Evolutionary conservation across 192 early-diverging fungal genomes (phyloP), one percentile per base, ranked within the genome.

Genomic region (Podila horticola): DNA sequence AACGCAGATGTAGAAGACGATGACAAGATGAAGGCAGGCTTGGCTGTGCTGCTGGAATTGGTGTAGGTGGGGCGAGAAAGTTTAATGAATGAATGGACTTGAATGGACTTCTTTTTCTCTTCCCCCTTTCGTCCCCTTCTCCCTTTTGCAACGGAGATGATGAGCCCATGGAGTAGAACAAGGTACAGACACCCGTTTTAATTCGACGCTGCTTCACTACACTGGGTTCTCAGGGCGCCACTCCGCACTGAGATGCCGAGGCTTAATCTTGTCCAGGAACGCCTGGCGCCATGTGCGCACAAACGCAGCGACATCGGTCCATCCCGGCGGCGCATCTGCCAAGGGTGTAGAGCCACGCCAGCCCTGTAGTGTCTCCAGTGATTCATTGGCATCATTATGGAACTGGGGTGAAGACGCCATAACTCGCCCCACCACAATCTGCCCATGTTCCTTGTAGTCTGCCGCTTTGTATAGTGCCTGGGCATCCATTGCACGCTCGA

Each of bases 181-280:
- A 38, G 36, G 10, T 7, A 10, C 36, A 38, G 36, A 38, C 8
- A 8, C 8, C 36, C 36, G 10, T 45, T 45, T 45, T 45, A 13
- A 15, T 45, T 45, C 34, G 34, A 36, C 34, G 0, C 15, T 45
- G 3, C 41, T 17, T 45, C 41, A 10, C 41, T 45, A 66, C 12
- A 67, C 72, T 17, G 72, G 75, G 55, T 77, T 77, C 51, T 79
- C 75, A 34, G 71, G 50, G 41, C 66, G 41, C 75, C 75, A 79
- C 34, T 72, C 69, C 17, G 60, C 13, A 51, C 75, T 79, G 20
- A 79, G 61, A 33, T 72, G 57, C 52, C 33, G 50, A 15, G 75
- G 75, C 55, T 61, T n/a, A 8, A 50, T 58, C 61, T 65, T 58
- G 13, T 59, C 31, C 50, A 79, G 45, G 61, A 79, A 79, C 60